Conservation (phyloP, 352 stramenopile genomes). For the Pythium angustatum region DNA sequence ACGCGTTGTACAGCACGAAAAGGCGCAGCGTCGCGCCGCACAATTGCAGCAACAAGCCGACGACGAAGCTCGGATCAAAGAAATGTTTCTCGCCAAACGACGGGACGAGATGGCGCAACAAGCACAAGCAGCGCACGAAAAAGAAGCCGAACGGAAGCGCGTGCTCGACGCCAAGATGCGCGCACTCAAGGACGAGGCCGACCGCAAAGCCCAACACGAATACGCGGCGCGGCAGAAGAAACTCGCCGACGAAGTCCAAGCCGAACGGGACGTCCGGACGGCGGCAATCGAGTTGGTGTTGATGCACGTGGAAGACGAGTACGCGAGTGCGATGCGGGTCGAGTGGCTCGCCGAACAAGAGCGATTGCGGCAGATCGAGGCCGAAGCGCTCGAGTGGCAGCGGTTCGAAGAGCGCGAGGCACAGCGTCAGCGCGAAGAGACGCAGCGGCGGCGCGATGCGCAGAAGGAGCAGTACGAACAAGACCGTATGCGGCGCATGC, state of each 20-base stretch:
- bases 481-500: constrained; percentile 59
- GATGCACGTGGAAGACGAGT: constrained; percentile 58
- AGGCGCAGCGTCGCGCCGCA: constrained; percentile 28
- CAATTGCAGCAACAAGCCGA: constrained; percentile 42
- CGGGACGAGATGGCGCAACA: constrained; percentile 43
- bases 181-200: constrained; percentile 60
- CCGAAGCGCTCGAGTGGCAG: constrained; percentile 63
- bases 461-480: constrained; percentile 67
- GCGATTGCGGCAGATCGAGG: constrained; percentile 49
- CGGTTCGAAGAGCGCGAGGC: constrained; percentile 54
- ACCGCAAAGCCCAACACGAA: constrained; percentile 52
- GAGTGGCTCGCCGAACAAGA: constrained; percentile 41
- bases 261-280: constrained; percentile 37
- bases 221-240: constrained; percentile 43
- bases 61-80: constrained; percentile 46
- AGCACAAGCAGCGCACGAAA: constrained; percentile 41
- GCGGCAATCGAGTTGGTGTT: constrained; percentile 38
- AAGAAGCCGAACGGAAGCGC: constrained; percentile 39
- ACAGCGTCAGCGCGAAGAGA: constrained; percentile 52
- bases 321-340: constrained; percentile 37
- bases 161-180: constrained; percentile 61
- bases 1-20: constrained; percentile 46
- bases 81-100: constrained; percentile 59
- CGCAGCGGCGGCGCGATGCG: constrained; percentile 41
- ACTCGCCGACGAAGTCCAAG: constrained; percentile 39